Percentiles rank a stretch among this genome's conserved stretches.
Conservation (phyloP, 2,329 filamentous ascomycete species). For the Aspergillus calidoustus region DNA sequence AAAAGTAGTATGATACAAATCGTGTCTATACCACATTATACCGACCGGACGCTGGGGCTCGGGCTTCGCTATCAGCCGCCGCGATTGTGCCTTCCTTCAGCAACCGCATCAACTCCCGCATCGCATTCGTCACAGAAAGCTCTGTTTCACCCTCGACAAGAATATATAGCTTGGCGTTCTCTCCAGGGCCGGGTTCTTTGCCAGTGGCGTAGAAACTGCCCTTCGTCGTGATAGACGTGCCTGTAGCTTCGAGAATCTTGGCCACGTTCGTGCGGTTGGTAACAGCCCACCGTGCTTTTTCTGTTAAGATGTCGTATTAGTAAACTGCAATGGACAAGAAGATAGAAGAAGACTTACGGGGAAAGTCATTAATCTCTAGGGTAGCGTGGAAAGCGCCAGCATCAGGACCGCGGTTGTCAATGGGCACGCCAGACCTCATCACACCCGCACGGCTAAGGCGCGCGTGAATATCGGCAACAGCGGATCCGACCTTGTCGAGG, state of each 20-base stretch:
- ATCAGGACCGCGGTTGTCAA: conserved; percentile 98
- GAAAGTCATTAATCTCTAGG: conserved; percentile 98
- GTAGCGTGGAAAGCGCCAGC: conserved; percentile 96
- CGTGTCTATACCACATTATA: conserved; percentile 75
- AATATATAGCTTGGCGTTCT: conserved; percentile 94
- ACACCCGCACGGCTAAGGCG: conserved; percentile 88
- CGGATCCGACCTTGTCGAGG: conserved; percentile 85
- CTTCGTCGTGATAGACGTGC: conserved; percentile 96
- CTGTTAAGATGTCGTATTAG: conserved; percentile 36
- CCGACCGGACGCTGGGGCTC: conserved; percentile 76
- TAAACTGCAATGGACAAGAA: conserved; percentile 9
- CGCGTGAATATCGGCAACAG: conserved; percentile 86
- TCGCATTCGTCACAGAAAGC: conserved; percentile 84
- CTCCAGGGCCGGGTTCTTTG: conserved; percentile 75
- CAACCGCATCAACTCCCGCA: conserved; percentile 85
- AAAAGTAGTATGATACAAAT: conserved; percentile 23
- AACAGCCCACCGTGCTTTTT: conserved; percentile 97
- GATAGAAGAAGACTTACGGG: conserved; percentile 57
- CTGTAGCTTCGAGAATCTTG: conserved; percentile 93
- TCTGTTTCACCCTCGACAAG: conserved; percentile 97
- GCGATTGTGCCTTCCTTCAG: conserved; percentile 89
- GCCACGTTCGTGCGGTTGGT: conserved; percentile 98
- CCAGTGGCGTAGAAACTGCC: conserved; percentile 84
- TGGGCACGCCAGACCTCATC: conserved; percentile 87
- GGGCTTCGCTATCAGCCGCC: conserved; percentile 81